phyloP scores from a whole-genome alignment of 139 green algal genomes.

The Picochlorum costavermella region DNA sequence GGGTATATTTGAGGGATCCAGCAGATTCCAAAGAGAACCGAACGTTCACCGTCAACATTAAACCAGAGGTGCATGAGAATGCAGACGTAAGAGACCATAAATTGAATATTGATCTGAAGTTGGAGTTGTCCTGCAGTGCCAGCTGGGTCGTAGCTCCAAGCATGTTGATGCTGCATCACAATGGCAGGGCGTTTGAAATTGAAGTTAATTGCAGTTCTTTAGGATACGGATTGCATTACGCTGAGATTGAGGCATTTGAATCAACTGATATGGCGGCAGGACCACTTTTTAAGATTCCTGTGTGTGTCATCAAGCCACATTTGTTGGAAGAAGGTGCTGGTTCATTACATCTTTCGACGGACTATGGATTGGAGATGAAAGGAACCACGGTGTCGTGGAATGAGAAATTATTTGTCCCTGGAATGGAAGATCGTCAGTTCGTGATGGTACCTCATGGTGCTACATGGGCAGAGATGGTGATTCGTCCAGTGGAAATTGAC shows the following conservation, averaged over 20 bases:
- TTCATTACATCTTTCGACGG: background rate
- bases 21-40: constrained; percentile 36
- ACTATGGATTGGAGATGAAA: background rate
- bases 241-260: constrained; percentile 57
- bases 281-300: constrained; percentile 68
- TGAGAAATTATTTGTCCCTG: constrained; percentile 26
- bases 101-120: constrained; percentile 42
- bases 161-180: constrained; percentile 65
- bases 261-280: constrained; percentile 47
- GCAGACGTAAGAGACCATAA: constrained; percentile 26
- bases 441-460: constrained; percentile 68
- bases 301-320: constrained; percentile 62
- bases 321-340: background rate
- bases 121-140: constrained; percentile 35
- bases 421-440: constrained; percentile 53
- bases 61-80: constrained; percentile 59
- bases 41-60: constrained; percentile 48
- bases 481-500: constrained; percentile 30
- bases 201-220: constrained; percentile 57
- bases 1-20: constrained; percentile 67
- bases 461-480: constrained; percentile 66
- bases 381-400: constrained; percentile 9
- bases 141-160: constrained; percentile 61
- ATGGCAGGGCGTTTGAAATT: constrained; percentile 54
- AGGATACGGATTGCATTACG: constrained; percentile 67